Base-by-base conservation (phyloP, 2,329 filamentous ascomycete genomes). In the Salinomyces thailandicus region DNA sequence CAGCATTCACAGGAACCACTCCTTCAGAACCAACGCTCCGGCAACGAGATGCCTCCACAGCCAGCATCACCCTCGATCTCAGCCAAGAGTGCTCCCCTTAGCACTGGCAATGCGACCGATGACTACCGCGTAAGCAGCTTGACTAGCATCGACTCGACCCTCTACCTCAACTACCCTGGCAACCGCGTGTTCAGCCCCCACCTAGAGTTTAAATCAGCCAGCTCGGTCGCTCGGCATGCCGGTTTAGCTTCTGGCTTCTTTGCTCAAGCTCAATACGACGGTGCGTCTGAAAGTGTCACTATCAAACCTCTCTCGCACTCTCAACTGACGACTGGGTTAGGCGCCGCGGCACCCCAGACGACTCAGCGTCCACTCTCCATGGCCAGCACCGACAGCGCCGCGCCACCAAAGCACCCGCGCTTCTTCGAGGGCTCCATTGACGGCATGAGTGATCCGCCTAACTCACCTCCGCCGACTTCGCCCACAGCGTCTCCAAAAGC, bases 171-270 rank as follows among this genome's bases (percentile, higher is more conserved):
- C 18, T 51, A 45, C 42, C 46, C 47, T 13, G 45, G 43, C 7
- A 40, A 39, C 20, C 47, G 51, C 18, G 49, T 58, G 39, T 51
- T 58, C 43, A 57, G 52, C 18, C 52, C 53, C 4, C 47, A 46
- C 15, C 42, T 50, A 16, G 55, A 58, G 20, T 57, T 50, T 52
- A 57, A 54, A 36, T 48, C 51, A 6, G 45, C 43, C 20, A 49
- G 45, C 33, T 57, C 53, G 2, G 45, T 55, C 14, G 46, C 53
- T 9, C 53, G 53, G 16, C 50, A 49, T n/a, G 48, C 54, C 17
- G 53, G 50, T n/a, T 30, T 58, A 14, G 49, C 51, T 3, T 49
- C 49, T 29, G 37, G 31, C 31, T 31, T 20, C 41, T 57, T 57
- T 37, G 50, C 51, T 27, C 26, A 28, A 9, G 20, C 18, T n/a